phyloP scores from a whole-genome alignment of 352 stramenopile species.

The Blastocystis sp. region DNA sequence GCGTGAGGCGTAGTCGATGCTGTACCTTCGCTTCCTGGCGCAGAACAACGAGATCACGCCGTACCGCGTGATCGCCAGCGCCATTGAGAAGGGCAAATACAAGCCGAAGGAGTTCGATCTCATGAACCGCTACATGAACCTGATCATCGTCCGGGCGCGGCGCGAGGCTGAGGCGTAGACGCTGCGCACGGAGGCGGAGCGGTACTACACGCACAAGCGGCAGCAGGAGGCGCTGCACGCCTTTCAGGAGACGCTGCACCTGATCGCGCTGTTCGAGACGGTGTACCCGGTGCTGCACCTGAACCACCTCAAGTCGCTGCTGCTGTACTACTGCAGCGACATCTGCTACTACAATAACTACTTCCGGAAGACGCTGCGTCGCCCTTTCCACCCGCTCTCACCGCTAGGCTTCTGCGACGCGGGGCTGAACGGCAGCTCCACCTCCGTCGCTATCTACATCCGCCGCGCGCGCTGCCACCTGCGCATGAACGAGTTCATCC shows the following conservation, averaged over 20 bases:
- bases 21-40: slow-evolving; percentile 42
- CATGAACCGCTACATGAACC: background rate
- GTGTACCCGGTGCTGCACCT: slow-evolving; percentile 15
- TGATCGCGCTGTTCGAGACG: slow-evolving; percentile 20
- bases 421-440: background rate
- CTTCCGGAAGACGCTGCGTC: slow-evolving; percentile 11
- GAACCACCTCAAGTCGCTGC: slow-evolving; percentile 4
- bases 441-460: background rate
- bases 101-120: slow-evolving; percentile 19
- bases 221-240: slow-evolving; percentile 28
- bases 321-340: slow-evolving; percentile 48
- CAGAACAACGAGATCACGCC: slow-evolving; percentile 54
- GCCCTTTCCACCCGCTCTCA: background rate
- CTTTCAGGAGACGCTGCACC: slow-evolving; percentile 19
- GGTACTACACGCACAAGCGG: slow-evolving; percentile 20
- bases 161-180: background rate
- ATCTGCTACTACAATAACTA: slow-evolving; percentile 51
- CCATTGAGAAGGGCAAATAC: slow-evolving; percentile 13
- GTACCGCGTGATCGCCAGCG: slow-evolving; percentile 1
- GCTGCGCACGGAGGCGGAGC: slow-evolving; percentile 22
- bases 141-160: slow-evolving; percentile 17
- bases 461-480: slow-evolving; percentile 22
- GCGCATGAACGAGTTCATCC: slow-evolving; percentile 49
- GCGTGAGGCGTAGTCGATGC: slow-evolving; percentile 32
- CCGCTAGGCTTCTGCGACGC: slow-evolving; percentile 9